These are phyloP conservation scores for Metschnikowia matae DNA, from an alignment of 805 yeast genomes.

Conservation along the genomic window DNA sequence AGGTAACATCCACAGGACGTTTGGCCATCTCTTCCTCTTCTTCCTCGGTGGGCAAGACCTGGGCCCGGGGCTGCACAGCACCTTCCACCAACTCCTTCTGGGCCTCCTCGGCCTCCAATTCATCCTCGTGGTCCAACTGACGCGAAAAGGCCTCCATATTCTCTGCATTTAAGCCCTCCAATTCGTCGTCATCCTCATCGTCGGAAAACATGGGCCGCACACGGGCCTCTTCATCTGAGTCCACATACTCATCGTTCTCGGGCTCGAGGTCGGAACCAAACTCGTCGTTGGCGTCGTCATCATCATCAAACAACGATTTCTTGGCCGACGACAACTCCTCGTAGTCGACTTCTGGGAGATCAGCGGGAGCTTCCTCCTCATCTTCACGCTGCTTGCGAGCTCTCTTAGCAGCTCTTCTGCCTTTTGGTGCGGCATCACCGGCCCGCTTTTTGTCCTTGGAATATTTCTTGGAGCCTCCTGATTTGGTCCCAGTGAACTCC, in stretches of 20 bases:
- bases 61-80: constrained; percentile 65
- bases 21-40: constrained; percentile 53
- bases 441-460: constrained; percentile 20
- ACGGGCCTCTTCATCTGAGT: constrained; percentile 59
- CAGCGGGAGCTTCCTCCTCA: constrained; percentile 20
- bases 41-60: constrained; percentile 65
- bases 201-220: constrained; percentile 79
- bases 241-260: constrained; percentile 29
- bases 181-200: constrained; percentile 47
- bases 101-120: constrained; percentile 43
- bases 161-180: constrained; percentile 70
- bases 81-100: constrained; percentile 51
- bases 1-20: constrained; percentile 70
- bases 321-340: constrained; percentile 67
- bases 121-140: constrained; percentile 58
- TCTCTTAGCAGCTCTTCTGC: constrained; percentile 18
- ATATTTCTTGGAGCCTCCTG: constrained; percentile 26
- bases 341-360: constrained; percentile 60
- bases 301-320: constrained; percentile 74
- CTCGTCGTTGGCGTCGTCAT: constrained; percentile 55
- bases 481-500: constrained; percentile 52
- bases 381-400: constrained; percentile 15
- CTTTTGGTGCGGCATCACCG: constrained; percentile 15
- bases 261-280: constrained; percentile 33
- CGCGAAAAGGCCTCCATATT: constrained; percentile 79